phyloP scores from a whole-genome alignment of 2,329 filamentous ascomycete genomes.

The Dothideomycetes sp. region DNA sequence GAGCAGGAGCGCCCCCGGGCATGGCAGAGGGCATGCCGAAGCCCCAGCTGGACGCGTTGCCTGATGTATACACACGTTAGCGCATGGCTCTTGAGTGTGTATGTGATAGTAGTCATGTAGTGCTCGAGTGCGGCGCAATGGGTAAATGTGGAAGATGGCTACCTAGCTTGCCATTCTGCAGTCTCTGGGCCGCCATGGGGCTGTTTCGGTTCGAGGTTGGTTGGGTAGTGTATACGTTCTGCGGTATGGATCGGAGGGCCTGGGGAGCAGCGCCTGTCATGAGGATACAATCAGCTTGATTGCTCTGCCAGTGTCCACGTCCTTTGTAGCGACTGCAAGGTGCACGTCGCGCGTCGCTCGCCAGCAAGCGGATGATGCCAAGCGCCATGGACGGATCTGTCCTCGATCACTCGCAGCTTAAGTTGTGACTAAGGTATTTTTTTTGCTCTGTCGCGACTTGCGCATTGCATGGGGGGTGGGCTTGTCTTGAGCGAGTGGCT shows the following conservation, averaged over 20 bases:
- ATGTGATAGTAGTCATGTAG: too few relatives aligned
- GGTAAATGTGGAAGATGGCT: too few relatives aligned
- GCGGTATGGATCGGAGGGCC: conserved; percentile 41
- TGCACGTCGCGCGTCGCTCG: neutral
- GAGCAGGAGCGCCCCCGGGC: conserved; percentile 7
- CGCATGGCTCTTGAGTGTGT: too few relatives aligned
- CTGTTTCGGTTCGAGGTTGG: conserved; percentile 9
- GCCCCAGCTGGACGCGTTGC: conserved; percentile 10
- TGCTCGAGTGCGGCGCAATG: too few relatives aligned
- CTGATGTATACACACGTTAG: conserved; percentile 5
- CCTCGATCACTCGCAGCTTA: too few relatives aligned
- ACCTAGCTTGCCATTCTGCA: conserved; percentile 11
- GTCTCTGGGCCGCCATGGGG: conserved; percentile 10
- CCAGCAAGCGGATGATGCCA: too few relatives aligned
- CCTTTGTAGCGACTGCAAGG: neutral
- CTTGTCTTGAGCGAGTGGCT: too few relatives aligned
- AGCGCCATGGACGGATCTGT: too few relatives aligned
- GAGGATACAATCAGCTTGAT: neutral
- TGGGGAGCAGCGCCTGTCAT: conserved; percentile 37
- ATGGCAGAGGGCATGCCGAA: conserved; percentile 10
- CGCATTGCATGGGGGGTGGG: too few relatives aligned
- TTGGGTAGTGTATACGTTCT: conserved; percentile 36
- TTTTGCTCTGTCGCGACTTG: too few relatives aligned
- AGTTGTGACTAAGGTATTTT: too few relatives aligned
- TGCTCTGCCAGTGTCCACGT: neutral